A percentile compares a stretch with the other conserved stretches of the same genome.
These are phyloP conservation scores for Cadophora malorum DNA, from an alignment of 2,329 filamentous ascomycete genomes.

Conservation along the genomic window DNA sequence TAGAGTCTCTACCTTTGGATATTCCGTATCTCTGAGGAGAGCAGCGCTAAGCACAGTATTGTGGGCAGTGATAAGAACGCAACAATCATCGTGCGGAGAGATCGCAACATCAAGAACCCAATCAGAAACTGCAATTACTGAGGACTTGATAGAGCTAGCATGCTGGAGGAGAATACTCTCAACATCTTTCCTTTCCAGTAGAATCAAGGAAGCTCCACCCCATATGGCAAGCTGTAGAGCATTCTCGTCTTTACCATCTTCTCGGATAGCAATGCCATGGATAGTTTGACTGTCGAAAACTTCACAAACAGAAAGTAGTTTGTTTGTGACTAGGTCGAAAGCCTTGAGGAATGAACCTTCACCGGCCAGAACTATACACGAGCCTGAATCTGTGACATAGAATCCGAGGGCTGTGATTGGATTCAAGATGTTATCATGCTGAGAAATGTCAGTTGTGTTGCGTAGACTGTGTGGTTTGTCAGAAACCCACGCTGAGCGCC, in stretches of 20 bases:
- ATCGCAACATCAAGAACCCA: constrained; percentile 77
- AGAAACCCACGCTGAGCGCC: constrained; percentile 36
- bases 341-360: constrained; percentile 65
- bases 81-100: constrained; percentile 53
- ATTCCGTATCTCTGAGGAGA: constrained; percentile 38
- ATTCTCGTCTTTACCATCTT: constrained; percentile 25
- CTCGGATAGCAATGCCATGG: constrained; percentile 69
- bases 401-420: constrained; percentile 68
- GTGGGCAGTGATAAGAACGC: constrained; percentile 80
- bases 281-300: constrained; percentile 74
- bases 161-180: constrained; percentile 26
- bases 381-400: constrained; percentile 46
- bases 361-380: constrained; percentile 59
- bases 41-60: constrained; percentile 73
- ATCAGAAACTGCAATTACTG: constrained; percentile 63
- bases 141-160: constrained; percentile 31
- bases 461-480: neutral
- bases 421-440: constrained; percentile 45
- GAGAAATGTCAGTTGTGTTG: constrained; percentile 2
- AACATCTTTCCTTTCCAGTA: constrained; percentile 45
- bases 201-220: constrained; percentile 65
- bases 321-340: constrained; percentile 49
- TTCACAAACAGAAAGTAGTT: constrained; percentile 50
- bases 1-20: constrained; percentile 54
- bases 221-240: constrained; percentile 62